A percentile compares a stretch with the other conserved stretches of the same genome.
Evolutionary conservation across 257 asterid genomes (phyloP).

Genomic region (Fraxinus quadrangulata): DNA sequence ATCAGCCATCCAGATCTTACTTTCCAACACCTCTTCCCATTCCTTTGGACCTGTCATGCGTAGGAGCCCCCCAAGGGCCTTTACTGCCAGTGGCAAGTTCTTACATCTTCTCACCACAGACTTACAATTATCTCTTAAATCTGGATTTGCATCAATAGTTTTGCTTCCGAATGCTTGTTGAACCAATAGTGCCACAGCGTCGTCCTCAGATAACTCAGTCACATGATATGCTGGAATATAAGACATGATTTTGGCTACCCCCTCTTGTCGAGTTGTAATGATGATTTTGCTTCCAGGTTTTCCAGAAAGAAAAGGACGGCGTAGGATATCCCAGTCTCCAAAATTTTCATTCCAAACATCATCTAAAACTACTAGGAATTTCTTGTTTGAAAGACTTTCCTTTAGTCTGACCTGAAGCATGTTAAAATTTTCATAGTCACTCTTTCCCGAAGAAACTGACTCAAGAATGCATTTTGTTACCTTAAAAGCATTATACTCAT

Average conservation of each 20-base stretch:
- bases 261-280: slow-evolving; percentile 22
- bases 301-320: background rate
- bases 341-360: slow-evolving; percentile 28
- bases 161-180: slow-evolving; percentile 12
- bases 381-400: background rate
- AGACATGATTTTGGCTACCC: slow-evolving; percentile 10
- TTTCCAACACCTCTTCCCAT: slow-evolving; percentile 25
- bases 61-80: slow-evolving; percentile 9
- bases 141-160: background rate
- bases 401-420: slow-evolving; percentile 21
- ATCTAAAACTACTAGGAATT: background rate
- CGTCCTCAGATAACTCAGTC: background rate
- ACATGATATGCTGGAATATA: background rate
- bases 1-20: slow-evolving; percentile 19
- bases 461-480: slow-evolving; percentile 17
- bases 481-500: slow-evolving; percentile 13
- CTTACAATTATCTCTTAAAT: background rate
- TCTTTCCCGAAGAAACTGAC: background rate
- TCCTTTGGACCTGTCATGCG: slow-evolving; percentile 7
- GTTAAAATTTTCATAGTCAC: background rate
- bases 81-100: slow-evolving; percentile 24
- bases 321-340: background rate
- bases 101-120: slow-evolving; percentile 18
- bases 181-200: slow-evolving; percentile 13
- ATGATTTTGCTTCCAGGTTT: slow-evolving; percentile 24